These are phyloP conservation scores for Amanita thiersii DNA, from an alignment of 768 basidiomycete species.

Conservation along the genomic window DNA sequence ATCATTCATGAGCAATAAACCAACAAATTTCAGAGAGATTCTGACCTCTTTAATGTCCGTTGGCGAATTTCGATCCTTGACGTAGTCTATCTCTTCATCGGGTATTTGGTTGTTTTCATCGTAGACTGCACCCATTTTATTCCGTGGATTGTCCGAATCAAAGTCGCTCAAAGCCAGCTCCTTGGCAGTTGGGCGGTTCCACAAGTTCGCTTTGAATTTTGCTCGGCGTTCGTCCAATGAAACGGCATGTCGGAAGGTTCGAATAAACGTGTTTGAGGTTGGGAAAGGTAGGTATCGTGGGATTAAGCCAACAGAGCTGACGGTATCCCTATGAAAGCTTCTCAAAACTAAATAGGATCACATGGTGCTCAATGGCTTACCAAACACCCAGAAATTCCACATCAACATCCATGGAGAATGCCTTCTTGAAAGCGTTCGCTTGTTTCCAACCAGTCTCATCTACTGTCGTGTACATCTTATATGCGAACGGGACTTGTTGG, in stretches of 20 bases:
- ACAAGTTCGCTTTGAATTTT: slow-evolving; percentile 39
- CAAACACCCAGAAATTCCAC: slow-evolving; percentile 49
- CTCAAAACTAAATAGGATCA: neutral
- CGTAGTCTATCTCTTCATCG: neutral
- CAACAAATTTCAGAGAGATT: no score
- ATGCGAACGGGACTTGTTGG: slow-evolving; percentile 12
- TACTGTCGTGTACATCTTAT: slow-evolving; percentile 7
- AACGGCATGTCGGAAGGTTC: slow-evolving; percentile 45
- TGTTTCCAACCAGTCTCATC: slow-evolving; percentile 14
- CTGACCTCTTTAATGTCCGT: slow-evolving; percentile 7
- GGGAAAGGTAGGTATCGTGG: slow-evolving; percentile 38
- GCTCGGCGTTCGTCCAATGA: slow-evolving; percentile 47
- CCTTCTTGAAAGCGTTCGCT: slow-evolving; percentile 30
- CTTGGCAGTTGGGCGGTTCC: slow-evolving; percentile 13
- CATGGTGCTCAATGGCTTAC: slow-evolving; percentile 19
- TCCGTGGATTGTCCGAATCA: neutral
- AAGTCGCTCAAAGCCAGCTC: neutral
- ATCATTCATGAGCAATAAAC: no score
- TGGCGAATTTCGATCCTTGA: neutral
- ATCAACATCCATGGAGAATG: slow-evolving; percentile 31
- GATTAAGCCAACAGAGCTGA: slow-evolving; percentile 42
- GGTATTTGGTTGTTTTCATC: slow-evolving; percentile 1
- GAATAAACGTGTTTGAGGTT: slow-evolving; percentile 33
- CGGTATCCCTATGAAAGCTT: slow-evolving; percentile 37
- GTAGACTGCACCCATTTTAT: slow-evolving; percentile 13